Percentiles rank a stretch among this genome's conserved stretches.
phyloP scores from a whole-genome alignment of 2,329 filamentous ascomycete genomes.

The Acrocalymma vagum region DNA sequence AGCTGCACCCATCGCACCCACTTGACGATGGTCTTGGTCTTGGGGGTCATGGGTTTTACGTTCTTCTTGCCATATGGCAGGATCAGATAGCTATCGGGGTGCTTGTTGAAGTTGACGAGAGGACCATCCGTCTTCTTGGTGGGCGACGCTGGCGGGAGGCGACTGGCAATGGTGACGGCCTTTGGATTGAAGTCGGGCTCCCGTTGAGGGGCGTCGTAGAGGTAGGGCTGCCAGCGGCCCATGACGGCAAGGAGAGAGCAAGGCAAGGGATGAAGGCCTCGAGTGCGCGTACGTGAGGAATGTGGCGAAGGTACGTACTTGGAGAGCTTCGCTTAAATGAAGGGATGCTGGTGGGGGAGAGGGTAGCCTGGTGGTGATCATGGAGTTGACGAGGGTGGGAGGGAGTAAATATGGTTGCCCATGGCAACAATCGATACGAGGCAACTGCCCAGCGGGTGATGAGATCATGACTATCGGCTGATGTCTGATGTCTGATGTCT shows the following conservation, averaged over 20 bases:
- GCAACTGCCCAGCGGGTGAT: constrained; percentile 18
- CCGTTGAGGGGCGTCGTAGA: constrained; percentile 68
- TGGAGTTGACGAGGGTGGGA: constrained; percentile 36
- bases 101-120: constrained; percentile 81
- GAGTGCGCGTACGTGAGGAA: constrained; percentile 32
- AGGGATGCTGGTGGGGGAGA: constrained; percentile 44
- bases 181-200: constrained; percentile 81
- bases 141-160: constrained; percentile 65
- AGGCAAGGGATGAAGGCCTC: constrained; percentile 36
- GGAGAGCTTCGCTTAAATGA: constrained; percentile 43
- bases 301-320: constrained; percentile 30
- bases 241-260: constrained; percentile 42
- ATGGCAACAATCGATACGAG: constrained; percentile 38
- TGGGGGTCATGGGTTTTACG: constrained; percentile 72
- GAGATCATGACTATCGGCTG: constrained; percentile 26
- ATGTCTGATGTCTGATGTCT: constrained; percentile 15
- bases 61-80: constrained; percentile 69
- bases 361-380: too few species aligned
- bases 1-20: constrained; percentile 75
- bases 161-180: constrained; percentile 82
- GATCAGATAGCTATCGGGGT: constrained; percentile 79
- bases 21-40: constrained; percentile 76
- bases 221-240: constrained; percentile 70
- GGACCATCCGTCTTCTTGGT: constrained; percentile 77
- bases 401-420: constrained; percentile 41